Evolutionary conservation across 805 yeast genomes (phyloP).

Genomic region (Ogataea paradorogensis): DNA sequence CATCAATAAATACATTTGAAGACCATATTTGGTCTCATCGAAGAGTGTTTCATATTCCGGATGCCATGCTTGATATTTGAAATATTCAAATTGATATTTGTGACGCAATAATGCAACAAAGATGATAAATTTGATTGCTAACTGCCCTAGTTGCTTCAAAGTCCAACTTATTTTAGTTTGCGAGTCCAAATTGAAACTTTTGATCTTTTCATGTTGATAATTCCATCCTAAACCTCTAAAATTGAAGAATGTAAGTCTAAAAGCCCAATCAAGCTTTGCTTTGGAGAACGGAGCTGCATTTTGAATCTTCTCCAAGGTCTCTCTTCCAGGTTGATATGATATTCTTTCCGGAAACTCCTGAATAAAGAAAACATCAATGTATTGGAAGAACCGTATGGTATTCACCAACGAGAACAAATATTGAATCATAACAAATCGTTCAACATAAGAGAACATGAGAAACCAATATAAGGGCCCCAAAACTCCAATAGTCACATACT

Average conservation of each 20-base stretch:
- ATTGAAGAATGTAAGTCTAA: constrained; percentile 2
- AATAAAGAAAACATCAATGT: constrained; percentile 6
- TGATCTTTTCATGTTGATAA: constrained; percentile 1
- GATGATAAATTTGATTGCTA: too few species aligned
- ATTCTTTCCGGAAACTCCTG: constrained; percentile 7
- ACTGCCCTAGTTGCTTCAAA: too few species aligned
- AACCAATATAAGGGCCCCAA: neutral
- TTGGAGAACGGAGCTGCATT: constrained; percentile 2
- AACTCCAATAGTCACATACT: constrained; percentile 6
- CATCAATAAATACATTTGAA: neutral
- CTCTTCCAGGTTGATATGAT: constrained; percentile 7
- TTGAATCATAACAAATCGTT: neutral
- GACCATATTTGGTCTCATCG: neutral
- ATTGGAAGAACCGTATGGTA: neutral
- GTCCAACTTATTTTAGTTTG: too few species aligned
- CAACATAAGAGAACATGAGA: neutral
- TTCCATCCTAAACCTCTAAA: constrained; percentile 14
- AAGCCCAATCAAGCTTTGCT: constrained; percentile 11
- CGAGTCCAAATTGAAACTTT: neutral
- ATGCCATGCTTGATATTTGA: constrained; percentile 4
- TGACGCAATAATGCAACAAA: too few species aligned
- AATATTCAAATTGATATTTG: neutral
- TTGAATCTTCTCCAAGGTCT: constrained; percentile 6
- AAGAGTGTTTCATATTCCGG: constrained; percentile 1
- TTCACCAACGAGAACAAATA: neutral